phyloP scores from a whole-genome alignment of 1,139 yeast species.

The Scheffersomyces insectosa region DNA sequence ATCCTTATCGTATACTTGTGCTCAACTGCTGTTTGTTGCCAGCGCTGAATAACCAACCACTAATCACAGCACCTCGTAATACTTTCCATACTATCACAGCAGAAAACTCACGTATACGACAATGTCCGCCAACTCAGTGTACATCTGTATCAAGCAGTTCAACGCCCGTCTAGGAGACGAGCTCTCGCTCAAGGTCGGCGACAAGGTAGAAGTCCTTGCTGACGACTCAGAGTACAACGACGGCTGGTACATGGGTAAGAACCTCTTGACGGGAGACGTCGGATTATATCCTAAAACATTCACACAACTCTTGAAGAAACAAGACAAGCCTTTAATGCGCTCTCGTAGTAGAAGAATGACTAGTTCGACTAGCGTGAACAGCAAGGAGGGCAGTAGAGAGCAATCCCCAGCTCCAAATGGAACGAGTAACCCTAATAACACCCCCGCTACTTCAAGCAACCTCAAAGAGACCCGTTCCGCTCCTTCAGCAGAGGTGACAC shows the following conservation, averaged over 20 bases:
- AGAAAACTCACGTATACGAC: too few relatives aligned
- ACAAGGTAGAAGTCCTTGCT: conserved; percentile 81
- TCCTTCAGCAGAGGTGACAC: not conserved
- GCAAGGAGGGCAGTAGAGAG: conserved; percentile 1
- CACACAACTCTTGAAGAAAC: conserved; percentile 48
- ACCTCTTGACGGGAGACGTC: conserved; percentile 64
- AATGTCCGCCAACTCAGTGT: conserved; percentile 19
- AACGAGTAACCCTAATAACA: conserved; percentile 1
- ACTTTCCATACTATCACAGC: too few relatives aligned
- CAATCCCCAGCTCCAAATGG: not conserved
- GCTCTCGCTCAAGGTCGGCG: conserved; percentile 76
- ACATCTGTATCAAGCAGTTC: conserved; percentile 78
- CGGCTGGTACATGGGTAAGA: conserved; percentile 96
- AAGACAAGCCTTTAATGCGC: conserved; percentile 39
- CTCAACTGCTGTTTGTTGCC: too few relatives aligned
- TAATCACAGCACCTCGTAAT: too few relatives aligned
- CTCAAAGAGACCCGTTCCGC: conserved; percentile 12
- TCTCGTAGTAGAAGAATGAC: conserved; percentile 59
- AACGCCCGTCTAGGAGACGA: conserved; percentile 89
- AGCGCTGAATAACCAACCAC: too few relatives aligned
- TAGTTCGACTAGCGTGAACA: conserved; percentile 14
- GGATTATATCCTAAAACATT: conserved; percentile 91
- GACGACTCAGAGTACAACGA: conserved; percentile 93
- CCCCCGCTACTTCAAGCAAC: not conserved
- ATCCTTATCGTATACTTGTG: too few relatives aligned